These are phyloP conservation scores for Cladophialophora immunda DNA, from an alignment of 2,329 filamentous ascomycete genomes.

Conservation along the genomic window DNA sequence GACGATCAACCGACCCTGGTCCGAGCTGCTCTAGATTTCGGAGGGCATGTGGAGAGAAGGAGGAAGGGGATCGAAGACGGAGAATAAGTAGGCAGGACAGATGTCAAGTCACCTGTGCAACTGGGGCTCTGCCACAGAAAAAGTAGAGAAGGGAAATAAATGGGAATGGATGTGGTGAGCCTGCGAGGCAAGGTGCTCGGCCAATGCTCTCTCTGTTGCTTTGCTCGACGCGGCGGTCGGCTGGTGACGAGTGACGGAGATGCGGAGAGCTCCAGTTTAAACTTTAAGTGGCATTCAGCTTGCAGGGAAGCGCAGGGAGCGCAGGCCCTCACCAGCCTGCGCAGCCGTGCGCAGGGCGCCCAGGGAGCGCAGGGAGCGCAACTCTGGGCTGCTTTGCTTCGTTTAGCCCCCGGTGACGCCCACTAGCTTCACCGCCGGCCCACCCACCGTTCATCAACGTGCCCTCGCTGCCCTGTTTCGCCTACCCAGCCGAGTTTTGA, in stretches of 20 bases:
- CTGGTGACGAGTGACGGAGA: conserved; percentile 16
- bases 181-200: not conserved
- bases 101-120: conserved; percentile 13
- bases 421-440: not conserved
- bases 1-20: conserved; percentile 24
- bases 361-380: not conserved
- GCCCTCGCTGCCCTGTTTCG: not conserved
- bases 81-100: not conserved
- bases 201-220: not conserved
- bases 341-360: not conserved
- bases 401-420: not conserved
- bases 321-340: not conserved
- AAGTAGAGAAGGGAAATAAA: conserved; percentile 3
- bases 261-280: conserved; percentile 15
- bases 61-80: conserved; percentile 16
- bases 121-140: not conserved
- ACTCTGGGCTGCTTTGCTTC: not conserved
- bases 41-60: conserved; percentile 26
- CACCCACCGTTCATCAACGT: not conserved
- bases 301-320: conserved; percentile 2
- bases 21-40: conserved; percentile 16
- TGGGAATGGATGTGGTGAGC: conserved; percentile 10
- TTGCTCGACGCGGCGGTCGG: conserved; percentile 8
- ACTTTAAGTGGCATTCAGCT: conserved; percentile 1
- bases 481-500: conserved; percentile 6